These are phyloP conservation scores for Penicillium sp. DNA, from an alignment of 2,329 filamentous ascomycete genomes.

Conservation along the genomic window DNA sequence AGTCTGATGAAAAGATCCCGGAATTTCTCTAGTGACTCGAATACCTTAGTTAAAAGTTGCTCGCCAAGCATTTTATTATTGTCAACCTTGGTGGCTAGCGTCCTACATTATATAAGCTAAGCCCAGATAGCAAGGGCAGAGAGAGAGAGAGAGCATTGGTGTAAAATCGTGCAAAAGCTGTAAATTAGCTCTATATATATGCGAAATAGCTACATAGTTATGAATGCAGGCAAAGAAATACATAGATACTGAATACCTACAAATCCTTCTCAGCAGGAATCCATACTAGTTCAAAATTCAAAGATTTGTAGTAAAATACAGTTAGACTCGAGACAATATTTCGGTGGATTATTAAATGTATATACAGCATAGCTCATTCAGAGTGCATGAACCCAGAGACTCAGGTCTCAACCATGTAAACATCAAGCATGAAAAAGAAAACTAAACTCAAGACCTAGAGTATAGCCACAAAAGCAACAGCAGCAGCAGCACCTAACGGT, in stretches of 20 bases:
- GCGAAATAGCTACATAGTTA: neutral
- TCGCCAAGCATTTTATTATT: neutral
- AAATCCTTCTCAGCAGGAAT: neutral
- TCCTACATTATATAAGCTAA: neutral
- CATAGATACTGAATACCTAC: neutral
- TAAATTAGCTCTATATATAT: neutral
- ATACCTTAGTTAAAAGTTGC: neutral
- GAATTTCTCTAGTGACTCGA: neutral
- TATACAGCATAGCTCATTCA: neutral
- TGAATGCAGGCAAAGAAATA: neutral
- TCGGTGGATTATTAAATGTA: neutral
- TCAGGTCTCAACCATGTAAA: neutral
- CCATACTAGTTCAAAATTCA: too few species aligned
- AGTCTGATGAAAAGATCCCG: neutral
- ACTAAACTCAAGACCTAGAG: neutral
- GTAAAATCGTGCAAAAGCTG: neutral
- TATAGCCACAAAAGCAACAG: slow-evolving; percentile 8
- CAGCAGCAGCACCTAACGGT: slow-evolving; percentile 8
- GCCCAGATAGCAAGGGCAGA: neutral
- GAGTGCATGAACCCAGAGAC: neutral
- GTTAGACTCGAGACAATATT: too few species aligned
- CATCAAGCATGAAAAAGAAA: neutral
- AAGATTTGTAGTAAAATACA: neutral
- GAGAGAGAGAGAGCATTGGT: neutral
- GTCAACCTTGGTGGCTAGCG: neutral